Conservation (phyloP, 2,329 filamentous ascomycete genomes). For the Neopestalotiopsis clavispora region DNA sequence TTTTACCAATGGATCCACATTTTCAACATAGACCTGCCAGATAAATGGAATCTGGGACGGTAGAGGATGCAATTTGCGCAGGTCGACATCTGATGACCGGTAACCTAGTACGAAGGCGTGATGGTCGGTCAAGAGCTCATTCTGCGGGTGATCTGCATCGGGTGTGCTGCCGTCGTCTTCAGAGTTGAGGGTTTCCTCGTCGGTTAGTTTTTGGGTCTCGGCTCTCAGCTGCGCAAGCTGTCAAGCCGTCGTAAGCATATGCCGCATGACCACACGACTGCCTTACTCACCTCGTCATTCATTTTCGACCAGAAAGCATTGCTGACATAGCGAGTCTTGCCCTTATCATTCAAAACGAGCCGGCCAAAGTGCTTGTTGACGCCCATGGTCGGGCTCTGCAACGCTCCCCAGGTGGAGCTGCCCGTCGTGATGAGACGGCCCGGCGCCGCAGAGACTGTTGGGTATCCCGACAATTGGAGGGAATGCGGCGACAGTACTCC, state of each 20-base stretch:
- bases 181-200: conserved; percentile 62
- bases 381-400: conserved; percentile 37
- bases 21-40: conserved; percentile 75
- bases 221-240: conserved; percentile 52
- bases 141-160: conserved; percentile 41
- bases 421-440: conserved; percentile 13
- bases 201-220: conserved; percentile 53
- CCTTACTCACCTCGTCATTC: conserved; percentile 68
- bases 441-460: neutral
- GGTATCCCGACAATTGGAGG: neutral
- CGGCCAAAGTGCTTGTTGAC: conserved; percentile 65
- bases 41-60: conserved; percentile 69
- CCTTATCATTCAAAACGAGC: conserved; percentile 71
- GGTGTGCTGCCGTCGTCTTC: conserved; percentile 63
- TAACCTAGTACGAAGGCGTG: conserved; percentile 77
- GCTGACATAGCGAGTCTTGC: conserved; percentile 74
- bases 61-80: conserved; percentile 67
- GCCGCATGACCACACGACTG: neutral
- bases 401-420: conserved; percentile 11
- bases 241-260: conserved; percentile 4
- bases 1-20: conserved; percentile 75
- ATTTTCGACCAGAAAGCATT: conserved; percentile 79
- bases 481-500: conserved; percentile 18
- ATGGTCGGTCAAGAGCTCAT: conserved; percentile 52
- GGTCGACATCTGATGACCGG: conserved; percentile 71